A percentile compares a stretch with the other conserved stretches of the same genome.
Evolutionary conservation across 768 basidiomycete species (phyloP).

Genomic region (Hericium coralloides): DNA sequence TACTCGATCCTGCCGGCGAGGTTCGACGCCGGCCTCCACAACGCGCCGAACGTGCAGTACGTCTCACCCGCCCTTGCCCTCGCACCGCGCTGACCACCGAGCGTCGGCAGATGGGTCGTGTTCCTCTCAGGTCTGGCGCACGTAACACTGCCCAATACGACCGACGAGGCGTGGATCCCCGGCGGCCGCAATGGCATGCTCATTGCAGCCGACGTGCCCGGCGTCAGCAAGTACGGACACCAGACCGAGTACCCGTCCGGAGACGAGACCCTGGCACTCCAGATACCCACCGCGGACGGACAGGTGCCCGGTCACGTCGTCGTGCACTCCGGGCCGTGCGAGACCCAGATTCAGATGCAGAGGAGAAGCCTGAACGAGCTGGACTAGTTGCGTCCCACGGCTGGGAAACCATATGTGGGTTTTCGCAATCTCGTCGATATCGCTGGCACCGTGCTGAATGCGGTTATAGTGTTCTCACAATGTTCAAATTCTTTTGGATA

Average conservation of each 20-base stretch:
- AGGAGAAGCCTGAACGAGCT: neutral
- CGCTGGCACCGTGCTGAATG: too few relatives aligned
- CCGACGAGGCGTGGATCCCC: conserved; percentile 7
- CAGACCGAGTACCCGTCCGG: conserved; percentile 16
- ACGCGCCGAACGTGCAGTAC: conserved; percentile 35
- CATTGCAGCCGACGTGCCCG: conserved; percentile 14
- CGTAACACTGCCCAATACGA: conserved; percentile 15
- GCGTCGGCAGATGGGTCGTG: conserved; percentile 14
- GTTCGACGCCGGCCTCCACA: conserved; percentile 45
- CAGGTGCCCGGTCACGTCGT: conserved; percentile 14
- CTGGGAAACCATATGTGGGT: too few relatives aligned
- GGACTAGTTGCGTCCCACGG: neutral
- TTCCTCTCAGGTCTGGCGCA: conserved; percentile 19
- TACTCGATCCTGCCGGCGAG: conserved; percentile 28
- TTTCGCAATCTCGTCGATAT: too few relatives aligned
- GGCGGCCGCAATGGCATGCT: conserved; percentile 17
- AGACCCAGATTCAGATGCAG: neutral
- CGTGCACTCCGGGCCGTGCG: conserved; percentile 15
- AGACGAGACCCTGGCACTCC: conserved; percentile 13
- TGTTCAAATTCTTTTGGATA: too few relatives aligned
- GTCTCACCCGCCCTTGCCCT: neutral
- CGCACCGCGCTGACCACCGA: neutral
- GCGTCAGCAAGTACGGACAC: conserved; percentile 14
- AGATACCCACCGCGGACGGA: conserved; percentile 18
- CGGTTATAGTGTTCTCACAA: too few relatives aligned